These are phyloP conservation scores for Thoreauomyces humboldtii DNA, from an alignment of 192 early-diverging fungal species.

Conservation along the genomic window DNA sequence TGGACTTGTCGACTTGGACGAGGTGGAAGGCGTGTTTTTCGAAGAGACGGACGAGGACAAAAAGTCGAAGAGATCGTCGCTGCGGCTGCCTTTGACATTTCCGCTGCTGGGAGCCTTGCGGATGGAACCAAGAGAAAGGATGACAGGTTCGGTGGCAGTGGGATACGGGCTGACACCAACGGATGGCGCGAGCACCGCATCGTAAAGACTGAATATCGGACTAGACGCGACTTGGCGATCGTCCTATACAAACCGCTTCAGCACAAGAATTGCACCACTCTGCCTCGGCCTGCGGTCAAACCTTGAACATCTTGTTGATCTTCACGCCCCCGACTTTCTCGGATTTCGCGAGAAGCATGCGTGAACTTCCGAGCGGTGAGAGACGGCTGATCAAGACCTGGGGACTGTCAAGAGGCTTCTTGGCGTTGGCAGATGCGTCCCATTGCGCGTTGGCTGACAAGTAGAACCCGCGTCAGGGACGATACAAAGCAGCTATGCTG, in stretches of 20 bases:
- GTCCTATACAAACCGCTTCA: too few species aligned
- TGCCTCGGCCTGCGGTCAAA: too few species aligned
- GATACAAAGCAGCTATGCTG: neutral
- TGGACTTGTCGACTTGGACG: neutral
- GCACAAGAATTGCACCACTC: too few species aligned
- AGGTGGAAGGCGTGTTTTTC: neutral
- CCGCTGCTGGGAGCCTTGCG: slow-evolving; percentile 6
- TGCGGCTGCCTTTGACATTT: neutral
- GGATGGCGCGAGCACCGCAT: slow-evolving; percentile 10
- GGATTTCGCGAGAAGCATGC: slow-evolving; percentile 5
- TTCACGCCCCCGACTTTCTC: slow-evolving; percentile 14
- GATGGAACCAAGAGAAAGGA: slow-evolving; percentile 25
- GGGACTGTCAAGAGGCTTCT: neutral
- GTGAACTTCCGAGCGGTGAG: slow-evolving; percentile 19
- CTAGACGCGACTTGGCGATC: too few species aligned
- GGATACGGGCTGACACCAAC: slow-evolving; percentile 6
- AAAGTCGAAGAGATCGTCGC: slow-evolving; percentile 3
- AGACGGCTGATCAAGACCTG: slow-evolving; percentile 7
- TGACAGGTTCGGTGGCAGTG: slow-evolving; percentile 1
- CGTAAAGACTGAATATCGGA: slow-evolving; percentile 9
- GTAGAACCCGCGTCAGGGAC: neutral
- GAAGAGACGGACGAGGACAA: slow-evolving; percentile 3
- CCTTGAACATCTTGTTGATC: slow-evolving; percentile 27
- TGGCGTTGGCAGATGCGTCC: neutral
- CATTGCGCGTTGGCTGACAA: slow-evolving; percentile 20